Conservation (phyloP, 2,329 filamentous ascomycete species). For the Leptographium procerum region DNA sequence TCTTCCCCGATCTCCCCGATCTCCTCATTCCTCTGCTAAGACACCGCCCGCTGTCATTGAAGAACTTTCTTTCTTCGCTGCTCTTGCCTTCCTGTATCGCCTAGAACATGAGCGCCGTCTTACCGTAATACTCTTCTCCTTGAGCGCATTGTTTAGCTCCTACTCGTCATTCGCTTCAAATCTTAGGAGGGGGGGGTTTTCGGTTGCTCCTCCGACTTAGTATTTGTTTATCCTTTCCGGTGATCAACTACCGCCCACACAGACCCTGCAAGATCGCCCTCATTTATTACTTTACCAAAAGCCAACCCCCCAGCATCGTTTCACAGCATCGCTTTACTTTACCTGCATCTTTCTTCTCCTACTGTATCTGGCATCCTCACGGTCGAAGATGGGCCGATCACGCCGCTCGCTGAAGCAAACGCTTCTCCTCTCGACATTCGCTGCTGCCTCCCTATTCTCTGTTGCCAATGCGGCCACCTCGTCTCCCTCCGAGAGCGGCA, state of each 20-base stretch:
- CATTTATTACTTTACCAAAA: background rate
- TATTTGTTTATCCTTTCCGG: background rate
- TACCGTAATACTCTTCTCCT: background rate
- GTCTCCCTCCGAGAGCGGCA: background rate
- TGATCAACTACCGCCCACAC: too few relatives aligned
- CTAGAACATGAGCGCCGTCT: background rate
- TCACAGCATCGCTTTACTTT: background rate
- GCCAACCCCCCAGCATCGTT: background rate
- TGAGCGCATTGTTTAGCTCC: background rate
- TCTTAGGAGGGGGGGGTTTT: background rate
- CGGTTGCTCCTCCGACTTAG: background rate
- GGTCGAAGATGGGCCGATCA: constrained; percentile 16
- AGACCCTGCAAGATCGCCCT: background rate
- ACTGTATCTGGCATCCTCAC: background rate
- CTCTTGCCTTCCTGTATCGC: background rate
- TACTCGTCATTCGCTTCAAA: background rate
- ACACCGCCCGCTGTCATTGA: background rate
- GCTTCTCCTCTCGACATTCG: constrained; percentile 19
- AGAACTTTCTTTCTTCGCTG: background rate
- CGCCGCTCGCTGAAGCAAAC: constrained; percentile 21
- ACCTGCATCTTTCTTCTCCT: background rate
- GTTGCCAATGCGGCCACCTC: constrained; percentile 16
- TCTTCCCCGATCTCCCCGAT: background rate
- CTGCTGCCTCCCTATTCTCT: constrained; percentile 16
- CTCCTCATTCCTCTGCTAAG: too few relatives aligned